Percentiles rank a stretch among this genome's conserved stretches.
Conservation (phyloP, 2,329 filamentous ascomycete genomes). For the Epicoccum nigrum region DNA sequence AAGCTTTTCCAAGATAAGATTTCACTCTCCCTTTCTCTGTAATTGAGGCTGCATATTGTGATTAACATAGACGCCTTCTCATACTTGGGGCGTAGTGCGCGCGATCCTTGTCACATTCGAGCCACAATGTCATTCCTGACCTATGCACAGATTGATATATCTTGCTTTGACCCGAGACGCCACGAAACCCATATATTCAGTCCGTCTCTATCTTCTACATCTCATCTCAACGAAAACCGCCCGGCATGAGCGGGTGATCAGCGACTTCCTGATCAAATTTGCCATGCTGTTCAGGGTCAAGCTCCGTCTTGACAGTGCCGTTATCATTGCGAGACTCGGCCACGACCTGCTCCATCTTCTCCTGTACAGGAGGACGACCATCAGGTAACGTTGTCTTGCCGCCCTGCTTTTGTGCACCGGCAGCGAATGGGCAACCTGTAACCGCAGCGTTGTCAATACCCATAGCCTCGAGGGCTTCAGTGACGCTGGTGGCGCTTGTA, state of each 20-base stretch:
- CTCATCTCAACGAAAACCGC: slow-evolving; percentile 7
- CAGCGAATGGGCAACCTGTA: slow-evolving; percentile 15
- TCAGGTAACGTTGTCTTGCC: slow-evolving; percentile 5
- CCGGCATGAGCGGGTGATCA: slow-evolving; percentile 10
- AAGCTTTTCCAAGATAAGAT: too few relatives aligned
- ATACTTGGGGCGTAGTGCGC: too few relatives aligned
- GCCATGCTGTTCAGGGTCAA: slow-evolving; percentile 17
- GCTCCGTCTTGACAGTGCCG: slow-evolving; percentile 10
- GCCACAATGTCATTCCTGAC: too few relatives aligned
- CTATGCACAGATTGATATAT: background rate
- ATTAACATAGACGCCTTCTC: too few relatives aligned
- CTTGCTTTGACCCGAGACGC: too few relatives aligned
- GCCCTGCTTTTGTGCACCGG: slow-evolving; percentile 1
- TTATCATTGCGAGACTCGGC: slow-evolving; percentile 5
- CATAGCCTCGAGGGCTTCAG: slow-evolving; percentile 12
- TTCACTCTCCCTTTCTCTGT: too few relatives aligned
- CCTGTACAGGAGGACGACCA: slow-evolving; percentile 8
- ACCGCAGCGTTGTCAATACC: slow-evolving; percentile 1
- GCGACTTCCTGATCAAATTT: slow-evolving; percentile 14
- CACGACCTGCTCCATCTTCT: slow-evolving; percentile 9
- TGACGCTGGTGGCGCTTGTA: slow-evolving; percentile 19
- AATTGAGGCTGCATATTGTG: too few relatives aligned
- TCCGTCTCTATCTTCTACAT: too few relatives aligned
- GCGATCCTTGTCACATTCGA: too few relatives aligned
- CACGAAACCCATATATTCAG: too few relatives aligned